Percentiles rank a stretch among this genome's conserved stretches.
Conservation (phyloP, 306 rosid species). For the Rosa lucieae region DNA sequence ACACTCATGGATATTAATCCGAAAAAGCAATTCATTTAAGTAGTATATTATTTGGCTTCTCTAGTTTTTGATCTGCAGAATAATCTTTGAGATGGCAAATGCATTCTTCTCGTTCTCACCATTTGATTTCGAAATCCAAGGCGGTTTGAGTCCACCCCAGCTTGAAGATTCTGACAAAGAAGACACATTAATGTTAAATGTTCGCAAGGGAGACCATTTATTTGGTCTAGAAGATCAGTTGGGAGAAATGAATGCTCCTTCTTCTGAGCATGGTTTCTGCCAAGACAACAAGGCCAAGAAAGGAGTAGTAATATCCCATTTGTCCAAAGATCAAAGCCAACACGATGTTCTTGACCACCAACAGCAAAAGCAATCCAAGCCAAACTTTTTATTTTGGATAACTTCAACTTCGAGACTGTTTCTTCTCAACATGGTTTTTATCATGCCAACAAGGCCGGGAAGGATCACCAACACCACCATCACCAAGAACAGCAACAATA, state of each 20-base stretch:
- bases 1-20: background rate
- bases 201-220: constrained; percentile 16
- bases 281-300: constrained; percentile 12
- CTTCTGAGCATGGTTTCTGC: constrained; percentile 11
- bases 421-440: constrained; percentile 11
- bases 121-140: constrained; percentile 36
- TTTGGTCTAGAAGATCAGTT: constrained; percentile 23
- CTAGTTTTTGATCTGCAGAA: background rate
- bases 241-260: constrained; percentile 26
- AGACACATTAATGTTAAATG: background rate
- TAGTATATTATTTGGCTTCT: background rate
- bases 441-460: background rate
- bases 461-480: constrained; percentile 22
- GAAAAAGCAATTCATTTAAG: background rate
- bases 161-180: constrained; percentile 25
- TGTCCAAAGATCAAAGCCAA: constrained; percentile 27
- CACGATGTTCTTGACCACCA: background rate
- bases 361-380: constrained; percentile 29
- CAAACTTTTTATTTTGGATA: too few species aligned
- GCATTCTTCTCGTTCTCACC: constrained; percentile 34
- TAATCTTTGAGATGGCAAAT: constrained; percentile 26
- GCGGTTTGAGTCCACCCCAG: constrained; percentile 25
- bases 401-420: constrained; percentile 25
- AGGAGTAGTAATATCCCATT: background rate
- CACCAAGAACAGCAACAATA: constrained; percentile 9